These are phyloP conservation scores for Fusarium torulosum DNA, from an alignment of 2,329 filamentous ascomycete genomes.

Conservation along the genomic window DNA sequence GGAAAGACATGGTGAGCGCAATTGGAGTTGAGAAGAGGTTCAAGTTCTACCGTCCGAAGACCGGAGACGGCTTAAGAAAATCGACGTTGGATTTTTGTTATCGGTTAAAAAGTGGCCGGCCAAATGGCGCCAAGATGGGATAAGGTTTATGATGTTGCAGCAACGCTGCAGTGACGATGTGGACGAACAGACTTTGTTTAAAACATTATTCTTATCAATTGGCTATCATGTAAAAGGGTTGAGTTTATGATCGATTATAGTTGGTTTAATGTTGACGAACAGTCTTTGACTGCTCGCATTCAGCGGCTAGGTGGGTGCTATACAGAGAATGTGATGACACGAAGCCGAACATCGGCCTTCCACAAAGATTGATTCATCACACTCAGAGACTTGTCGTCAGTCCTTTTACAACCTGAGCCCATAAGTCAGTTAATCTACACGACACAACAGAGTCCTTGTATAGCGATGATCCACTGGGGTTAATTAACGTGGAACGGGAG, in stretches of 20 bases:
- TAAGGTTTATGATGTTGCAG: constrained; percentile 29
- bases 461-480: constrained; percentile 14
- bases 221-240: not conserved
- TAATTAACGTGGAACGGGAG: constrained; percentile 27
- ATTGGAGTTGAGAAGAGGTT: constrained; percentile 40
- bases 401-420: constrained; percentile 11
- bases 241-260: not conserved
- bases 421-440: not conserved
- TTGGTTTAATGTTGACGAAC: not conserved
- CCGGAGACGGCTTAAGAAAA: constrained; percentile 43
- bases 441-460: constrained; percentile 20
- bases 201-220: not conserved
- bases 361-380: not conserved
- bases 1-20: constrained; percentile 55
- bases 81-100: constrained; percentile 25
- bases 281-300: not conserved
- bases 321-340: too few species aligned
- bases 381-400: not conserved
- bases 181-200: not conserved
- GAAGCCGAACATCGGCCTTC: not conserved
- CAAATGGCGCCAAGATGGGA: constrained; percentile 28
- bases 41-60: constrained; percentile 48
- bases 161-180: not conserved
- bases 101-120: constrained; percentile 38
- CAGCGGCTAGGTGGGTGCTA: not conserved